Evolutionary conservation across 768 basidiomycete species (phyloP), one percentile per base, ranked within the genome.

Genomic region (Dioszegia hungarica): DNA sequence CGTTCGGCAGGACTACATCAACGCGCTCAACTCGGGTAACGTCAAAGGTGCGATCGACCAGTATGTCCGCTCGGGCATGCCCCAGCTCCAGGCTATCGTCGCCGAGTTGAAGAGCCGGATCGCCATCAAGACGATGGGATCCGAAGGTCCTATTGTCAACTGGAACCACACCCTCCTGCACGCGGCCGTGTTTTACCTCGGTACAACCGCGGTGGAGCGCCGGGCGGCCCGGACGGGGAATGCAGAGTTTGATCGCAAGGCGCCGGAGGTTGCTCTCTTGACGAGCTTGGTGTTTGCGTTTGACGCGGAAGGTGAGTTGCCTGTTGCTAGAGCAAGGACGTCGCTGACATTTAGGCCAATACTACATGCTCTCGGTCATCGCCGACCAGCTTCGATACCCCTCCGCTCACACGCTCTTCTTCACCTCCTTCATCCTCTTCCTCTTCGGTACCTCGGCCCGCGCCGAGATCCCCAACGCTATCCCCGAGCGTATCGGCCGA

Each of bases 381-480:
- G 88, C 90, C 40, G 83, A 92, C 66, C 94, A 98, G 74, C 80
- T 99, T 62, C 89, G 95, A 68, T 98, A 94, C 81, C 94, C 95
- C 29, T 95, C 93, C 70, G 89, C 93, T 10, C 95, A 99, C 81
- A 99, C 94, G 47, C 88, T 90, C 76, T 99, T 93, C 91, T 98
- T 94, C 82, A 89, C 87, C 74, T 88, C 86, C 41, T 82, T 97
- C 62, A 79, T 97, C 52, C 83, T 98, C 50, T 84, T 91, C 74
- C 83, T 94, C 40, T 98, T 97, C 79, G 69, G 80, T 27, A 56
- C 64, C 28, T 46, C 65, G 3, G 46, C 64, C 17, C 63, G 66
- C 15, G 33, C 61, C 12, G 57, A 61, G 22, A 33, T 45, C 9
- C 38, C 39, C 52, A 54, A 44, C 40, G 29, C 88, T 79, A 88